phyloP scores from a whole-genome alignment of 163 green algal genomes.

The Chlorella variabilis region DNA sequence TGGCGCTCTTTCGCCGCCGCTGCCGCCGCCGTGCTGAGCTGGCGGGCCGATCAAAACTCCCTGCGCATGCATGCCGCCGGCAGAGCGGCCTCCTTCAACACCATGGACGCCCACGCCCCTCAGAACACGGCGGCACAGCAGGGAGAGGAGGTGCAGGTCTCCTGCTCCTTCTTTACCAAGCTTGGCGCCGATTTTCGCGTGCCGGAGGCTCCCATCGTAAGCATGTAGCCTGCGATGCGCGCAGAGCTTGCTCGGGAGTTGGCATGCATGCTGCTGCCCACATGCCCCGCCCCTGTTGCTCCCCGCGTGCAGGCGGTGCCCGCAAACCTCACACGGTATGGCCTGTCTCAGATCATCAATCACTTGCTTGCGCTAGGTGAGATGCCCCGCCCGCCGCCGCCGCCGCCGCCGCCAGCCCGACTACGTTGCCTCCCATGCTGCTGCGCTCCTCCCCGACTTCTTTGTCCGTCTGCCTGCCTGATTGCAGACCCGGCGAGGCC shows the following conservation, averaged over 20 bases:
- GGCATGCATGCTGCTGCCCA: slow-evolving; percentile 5
- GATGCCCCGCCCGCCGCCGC: background rate
- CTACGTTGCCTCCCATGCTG: too few species aligned
- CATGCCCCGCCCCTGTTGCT: background rate
- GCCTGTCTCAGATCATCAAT: slow-evolving; percentile 97
- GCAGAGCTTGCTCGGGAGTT: background rate
- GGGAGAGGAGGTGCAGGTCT: slow-evolving; percentile 73
- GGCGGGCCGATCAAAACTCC: too few species aligned
- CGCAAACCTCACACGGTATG: slow-evolving; percentile 88
- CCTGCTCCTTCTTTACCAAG: slow-evolving; percentile 75
- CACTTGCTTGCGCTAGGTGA: slow-evolving; percentile 85
- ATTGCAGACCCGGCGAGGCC: slow-evolving; percentile 64
- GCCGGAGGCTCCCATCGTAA: slow-evolving; percentile 72
- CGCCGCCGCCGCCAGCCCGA: background rate
- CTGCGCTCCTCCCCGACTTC: too few species aligned
- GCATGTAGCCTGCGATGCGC: background rate
- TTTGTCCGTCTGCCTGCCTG: too few species aligned
- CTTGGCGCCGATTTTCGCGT: slow-evolving; percentile 70
- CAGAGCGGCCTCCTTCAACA: too few species aligned
- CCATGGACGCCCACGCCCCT: too few species aligned
- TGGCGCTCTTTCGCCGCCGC: too few species aligned
- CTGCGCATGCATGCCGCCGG: too few species aligned
- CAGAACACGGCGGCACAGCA: background rate
- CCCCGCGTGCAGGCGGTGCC: slow-evolving; percentile 81
- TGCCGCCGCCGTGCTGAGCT: too few species aligned